Evolutionary conservation across 805 yeast species (phyloP).

Genomic region (Maudiozyma barnettii): DNA sequence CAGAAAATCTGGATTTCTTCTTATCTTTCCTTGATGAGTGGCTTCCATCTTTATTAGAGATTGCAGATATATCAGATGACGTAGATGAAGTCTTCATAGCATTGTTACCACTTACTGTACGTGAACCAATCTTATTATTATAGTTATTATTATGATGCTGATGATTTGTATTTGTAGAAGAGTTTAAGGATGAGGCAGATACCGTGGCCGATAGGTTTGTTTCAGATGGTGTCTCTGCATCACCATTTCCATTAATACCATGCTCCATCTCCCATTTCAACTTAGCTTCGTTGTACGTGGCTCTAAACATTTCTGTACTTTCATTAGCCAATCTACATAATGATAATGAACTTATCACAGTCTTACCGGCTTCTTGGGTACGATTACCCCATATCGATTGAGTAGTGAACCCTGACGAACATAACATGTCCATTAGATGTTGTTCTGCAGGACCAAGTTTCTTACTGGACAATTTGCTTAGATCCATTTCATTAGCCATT

Average conservation of each 20-base stretch:
- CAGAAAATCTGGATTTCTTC: conserved; percentile 49
- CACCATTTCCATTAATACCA: not conserved
- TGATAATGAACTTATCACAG: conserved; percentile 71
- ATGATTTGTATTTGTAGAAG: conserved; percentile 4
- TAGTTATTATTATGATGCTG: no score
- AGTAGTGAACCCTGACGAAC: conserved; percentile 70
- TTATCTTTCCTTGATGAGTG: conserved; percentile 15
- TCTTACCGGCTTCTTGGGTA: conserved; percentile 75
- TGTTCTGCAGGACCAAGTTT: conserved; percentile 82
- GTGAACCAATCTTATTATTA: conserved; percentile 15
- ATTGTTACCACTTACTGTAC: conserved; percentile 14
- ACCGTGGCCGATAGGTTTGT: conserved; percentile 8
- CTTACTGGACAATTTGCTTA: conserved; percentile 32
- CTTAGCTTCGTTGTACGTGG: conserved; percentile 15
- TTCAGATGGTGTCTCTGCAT: not conserved
- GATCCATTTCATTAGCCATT: conserved; percentile 35
- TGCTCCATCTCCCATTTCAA: conserved; percentile 17
- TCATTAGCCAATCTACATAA: conserved; percentile 33
- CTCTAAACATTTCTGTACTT: conserved; percentile 29
- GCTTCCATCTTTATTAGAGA: conserved; percentile 12
- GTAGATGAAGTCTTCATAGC: conserved; percentile 1
- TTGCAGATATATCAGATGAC: not conserved
- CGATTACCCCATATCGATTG: conserved; percentile 80
- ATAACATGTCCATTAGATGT: conserved; percentile 88
- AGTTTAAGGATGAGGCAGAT: conserved; percentile 8